Base-by-base conservation (phyloP, 2,329 filamentous ascomycete species). In the Pleoardoris graminearum region DNA sequence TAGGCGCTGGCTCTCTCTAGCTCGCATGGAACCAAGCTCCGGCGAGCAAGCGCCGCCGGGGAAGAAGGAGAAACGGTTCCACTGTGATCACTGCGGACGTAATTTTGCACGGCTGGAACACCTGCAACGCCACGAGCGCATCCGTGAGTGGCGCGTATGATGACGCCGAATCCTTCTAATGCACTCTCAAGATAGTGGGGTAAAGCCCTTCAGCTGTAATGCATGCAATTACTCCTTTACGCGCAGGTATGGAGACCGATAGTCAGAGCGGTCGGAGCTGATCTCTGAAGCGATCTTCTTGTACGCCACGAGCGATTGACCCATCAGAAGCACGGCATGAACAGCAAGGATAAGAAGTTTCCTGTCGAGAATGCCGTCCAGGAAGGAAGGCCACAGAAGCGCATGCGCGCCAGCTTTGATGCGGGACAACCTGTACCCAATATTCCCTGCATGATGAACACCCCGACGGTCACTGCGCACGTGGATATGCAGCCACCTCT, bases 211-310 rank as follows among this genome's bases (percentile, higher is more conserved):
- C 60, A 59, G 64, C 35, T 76, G 74, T 54, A 55, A 62, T 33
- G 66, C 71, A 54, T 76, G 74, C 57, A 73, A 74, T 36, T 73
- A 73, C 56, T 73, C 72, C 8, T 76, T 76, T 58, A 74, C 73
- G 8, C 63, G 74, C 60, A 75, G 73, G 73, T 75, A 73, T 25
- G 60, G 23, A 10, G 25, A 17, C 14, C 27, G 16, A 22, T n/a
- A 27, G 29, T 14, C 12, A 8, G 37, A 35, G 2, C 17, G 27
- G 10, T 32, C 53, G 45, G 43, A 50, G 57, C 58, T 63, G 42
- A 62, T 23, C 4, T 21, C 8, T 16, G 8, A 47, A 75, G 70
- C 57, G 73, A 76, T 42, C 61, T 76, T 6, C 69, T 76, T 36
- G 72, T 75, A 6, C 72, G 74, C 8, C 74, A 76, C 58, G 71